A percentile compares a stretch with the other conserved stretches of the same genome.
Conservation (phyloP, 352 stramenopile species). For the Globisporangium polare region DNA sequence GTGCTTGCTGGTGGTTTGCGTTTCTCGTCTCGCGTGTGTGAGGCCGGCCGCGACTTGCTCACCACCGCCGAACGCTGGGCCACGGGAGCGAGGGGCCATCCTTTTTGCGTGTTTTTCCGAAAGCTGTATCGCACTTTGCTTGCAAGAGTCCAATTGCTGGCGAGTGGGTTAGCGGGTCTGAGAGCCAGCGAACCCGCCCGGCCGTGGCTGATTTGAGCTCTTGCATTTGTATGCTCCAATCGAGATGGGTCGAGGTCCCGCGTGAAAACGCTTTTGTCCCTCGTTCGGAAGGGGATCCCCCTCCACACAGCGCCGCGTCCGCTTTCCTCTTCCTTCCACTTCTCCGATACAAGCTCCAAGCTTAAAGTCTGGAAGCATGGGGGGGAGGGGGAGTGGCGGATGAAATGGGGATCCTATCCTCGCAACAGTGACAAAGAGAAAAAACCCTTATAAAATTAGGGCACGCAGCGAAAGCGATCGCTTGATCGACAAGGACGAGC, state of each 20-base stretch:
- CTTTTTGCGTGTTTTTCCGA: neutral
- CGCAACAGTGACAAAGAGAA: neutral
- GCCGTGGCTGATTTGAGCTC: neutral
- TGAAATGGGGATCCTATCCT: neutral
- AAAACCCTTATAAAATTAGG: constrained; percentile 14
- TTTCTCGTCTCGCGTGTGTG: constrained; percentile 4
- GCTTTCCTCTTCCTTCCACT: constrained; percentile 2
- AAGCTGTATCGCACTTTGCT: neutral
- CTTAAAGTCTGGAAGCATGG: neutral
- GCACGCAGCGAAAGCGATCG: neutral
- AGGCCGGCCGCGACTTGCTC: neutral
- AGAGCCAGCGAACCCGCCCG: neutral
- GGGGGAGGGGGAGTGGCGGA: too few relatives aligned
- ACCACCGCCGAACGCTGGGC: constrained; percentile 4
- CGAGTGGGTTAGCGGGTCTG: neutral
- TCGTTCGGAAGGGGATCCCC: neutral
- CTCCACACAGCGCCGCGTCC: neutral
- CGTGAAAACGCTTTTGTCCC: too few relatives aligned
- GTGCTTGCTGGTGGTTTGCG: neutral
- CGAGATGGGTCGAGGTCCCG: neutral
- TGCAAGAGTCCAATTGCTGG: neutral
- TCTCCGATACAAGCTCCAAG: neutral
- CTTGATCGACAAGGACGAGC: neutral
- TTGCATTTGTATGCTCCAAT: neutral
- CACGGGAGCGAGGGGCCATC: neutral